Evolutionary conservation across 1,139 yeast genomes (phyloP).

Genomic region (Eremothecium cymbalariae): DNA sequence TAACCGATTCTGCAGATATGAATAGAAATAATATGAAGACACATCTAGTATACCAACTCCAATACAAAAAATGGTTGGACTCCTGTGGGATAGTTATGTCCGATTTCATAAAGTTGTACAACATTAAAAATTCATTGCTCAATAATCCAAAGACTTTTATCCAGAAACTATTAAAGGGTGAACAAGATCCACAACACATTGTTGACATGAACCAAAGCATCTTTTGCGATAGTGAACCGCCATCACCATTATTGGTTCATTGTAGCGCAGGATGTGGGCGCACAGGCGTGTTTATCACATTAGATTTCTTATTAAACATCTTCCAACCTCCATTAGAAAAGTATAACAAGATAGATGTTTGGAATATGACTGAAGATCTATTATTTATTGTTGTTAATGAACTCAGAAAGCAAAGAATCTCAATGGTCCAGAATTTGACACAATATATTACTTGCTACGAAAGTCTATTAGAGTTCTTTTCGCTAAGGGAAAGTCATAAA

Average conservation of each 20-base stretch:
- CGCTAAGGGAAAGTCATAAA: conserved; percentile 12
- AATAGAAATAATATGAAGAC: conserved; percentile 25
- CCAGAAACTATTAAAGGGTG: conserved; percentile 8
- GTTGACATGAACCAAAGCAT: too few species aligned
- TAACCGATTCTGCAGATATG: background rate
- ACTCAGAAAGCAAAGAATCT: conserved; percentile 61
- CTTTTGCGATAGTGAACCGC: conserved; percentile 22
- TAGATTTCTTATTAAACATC: conserved; percentile 55
- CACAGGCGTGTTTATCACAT: conserved; percentile 76
- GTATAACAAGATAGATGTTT: conserved; percentile 28
- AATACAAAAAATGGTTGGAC: conserved; percentile 75
- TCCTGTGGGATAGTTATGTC: conserved; percentile 56
- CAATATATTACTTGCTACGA: conserved; percentile 73
- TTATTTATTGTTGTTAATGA: conserved; percentile 38
- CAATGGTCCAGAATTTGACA: conserved; percentile 76
- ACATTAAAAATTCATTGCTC: conserved; percentile 39
- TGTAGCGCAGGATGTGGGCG: conserved; percentile 94
- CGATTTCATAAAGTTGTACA: conserved; percentile 46
- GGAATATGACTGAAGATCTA: conserved; percentile 33
- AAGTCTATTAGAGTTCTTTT: conserved; percentile 33
- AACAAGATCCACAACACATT: background rate
- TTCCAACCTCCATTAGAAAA: conserved; percentile 27
- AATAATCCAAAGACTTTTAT: conserved; percentile 16
- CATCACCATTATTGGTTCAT: conserved; percentile 55
- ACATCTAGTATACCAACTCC: conserved; percentile 50